Evolutionary conservation across 345 rosid genomes (phyloP), one percentile per base, ranked within the genome.

Genomic region (Leavenworthia alabamica): DNA sequence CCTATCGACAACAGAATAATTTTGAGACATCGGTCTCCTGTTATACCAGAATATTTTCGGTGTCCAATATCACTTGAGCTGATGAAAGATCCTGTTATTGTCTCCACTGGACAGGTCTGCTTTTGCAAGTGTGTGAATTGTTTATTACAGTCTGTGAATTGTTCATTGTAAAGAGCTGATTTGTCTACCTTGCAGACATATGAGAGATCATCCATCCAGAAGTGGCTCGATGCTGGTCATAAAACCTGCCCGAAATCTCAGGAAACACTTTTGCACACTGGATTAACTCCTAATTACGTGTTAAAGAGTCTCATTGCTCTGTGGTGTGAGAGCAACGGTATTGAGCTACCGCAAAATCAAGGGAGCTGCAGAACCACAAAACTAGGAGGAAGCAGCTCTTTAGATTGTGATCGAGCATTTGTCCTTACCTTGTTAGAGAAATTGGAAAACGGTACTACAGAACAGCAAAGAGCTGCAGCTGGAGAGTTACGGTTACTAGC

Each of bases 71-170:
- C 99, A 59, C 96, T 93, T 37, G 99, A 93, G 72, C 72, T 89
- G 73, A 93, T 89, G 99, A 89, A 82, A 73, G 97, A 93, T 81
- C 99, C 99, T 7, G 99, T 93, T 8, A 93, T 93, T 13, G 89
- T 93, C 65, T 93, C 99, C 31, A 89, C 99, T 14, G 99, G 99
- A 70, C 99, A 93, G 97, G 97, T 93, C 39, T 67, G 51, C 7
- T 43, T 60, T 60, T 19, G 17, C 65, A 32, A 40, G 32, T 16
- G 20, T 56, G 11, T 40, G 43, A 54, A 41, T 23, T 57, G 22
- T 43, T 32, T 11, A 24, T 60, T 13, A 54, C 17, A 2, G 12
- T 53, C n/a, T 64, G 42, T 17, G 6, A 29, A 11, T 53, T 64
- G 44, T 52, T 54, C 17, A 66, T 56, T 61, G n/a, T n/a, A n/a